These are phyloP conservation scores for Aspergillus viridinutans DNA, from an alignment of 2,329 filamentous ascomycete species.

Conservation along the genomic window DNA sequence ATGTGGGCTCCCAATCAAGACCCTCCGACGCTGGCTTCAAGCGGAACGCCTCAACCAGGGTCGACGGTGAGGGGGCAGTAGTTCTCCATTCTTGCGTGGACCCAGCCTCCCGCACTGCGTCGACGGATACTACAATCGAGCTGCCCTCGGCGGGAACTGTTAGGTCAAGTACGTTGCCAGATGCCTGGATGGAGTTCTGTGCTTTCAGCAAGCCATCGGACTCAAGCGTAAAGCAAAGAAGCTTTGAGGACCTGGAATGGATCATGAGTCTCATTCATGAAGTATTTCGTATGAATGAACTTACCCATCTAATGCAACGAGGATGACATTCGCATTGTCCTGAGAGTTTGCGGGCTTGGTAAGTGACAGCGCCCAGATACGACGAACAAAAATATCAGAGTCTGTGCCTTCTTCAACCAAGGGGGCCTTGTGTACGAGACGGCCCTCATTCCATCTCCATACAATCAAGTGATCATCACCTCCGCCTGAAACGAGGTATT, in stretches of 20 bases:
- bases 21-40: constrained; percentile 15
- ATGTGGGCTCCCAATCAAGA: constrained; percentile 24
- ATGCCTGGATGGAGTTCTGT: constrained; percentile 50
- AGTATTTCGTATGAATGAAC: constrained; percentile 14
- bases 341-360: constrained; percentile 3
- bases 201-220: constrained; percentile 48
- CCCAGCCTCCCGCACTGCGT: constrained; percentile 49
- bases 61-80: constrained; percentile 13
- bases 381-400: constrained; percentile 44
- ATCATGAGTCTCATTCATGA: constrained; percentile 30
- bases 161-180: constrained; percentile 64
- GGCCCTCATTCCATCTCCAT: constrained; percentile 69
- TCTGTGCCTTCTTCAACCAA: constrained; percentile 20
- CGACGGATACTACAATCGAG: constrained; percentile 49
- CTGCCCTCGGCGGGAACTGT: constrained; percentile 25
- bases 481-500: constrained; percentile 77
- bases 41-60: constrained; percentile 30
- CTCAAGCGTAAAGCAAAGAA: constrained; percentile 63
- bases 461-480: constrained; percentile 74
- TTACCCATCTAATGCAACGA: constrained; percentile 60
- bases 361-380: constrained; percentile 45
- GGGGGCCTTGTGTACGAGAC: constrained; percentile 28
- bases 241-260: constrained; percentile 57
- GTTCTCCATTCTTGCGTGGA: constrained; percentile 44
- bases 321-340: constrained; percentile 26